phyloP scores from a whole-genome alignment of 225 moss, liverwort and hornwort species.

The Straminergon stramineum region DNA sequence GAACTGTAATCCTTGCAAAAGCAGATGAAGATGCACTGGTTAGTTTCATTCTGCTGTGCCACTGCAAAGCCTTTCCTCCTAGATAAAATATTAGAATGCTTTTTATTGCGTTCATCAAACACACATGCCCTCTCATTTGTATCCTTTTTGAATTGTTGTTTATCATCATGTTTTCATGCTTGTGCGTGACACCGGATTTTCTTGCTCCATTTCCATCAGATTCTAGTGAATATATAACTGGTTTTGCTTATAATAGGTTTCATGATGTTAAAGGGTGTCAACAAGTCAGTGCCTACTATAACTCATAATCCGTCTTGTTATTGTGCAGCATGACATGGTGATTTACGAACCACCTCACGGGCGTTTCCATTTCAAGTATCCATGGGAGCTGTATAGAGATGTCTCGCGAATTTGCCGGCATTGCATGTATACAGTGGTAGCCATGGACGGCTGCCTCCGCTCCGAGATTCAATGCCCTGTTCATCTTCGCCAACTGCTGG shows the following conservation, averaged over 20 bases:
- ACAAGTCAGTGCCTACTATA: background rate
- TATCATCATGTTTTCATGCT: background rate
- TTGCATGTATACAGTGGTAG: conserved; percentile 45
- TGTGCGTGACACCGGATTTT: background rate
- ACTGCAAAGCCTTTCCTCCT: background rate
- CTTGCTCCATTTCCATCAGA: background rate
- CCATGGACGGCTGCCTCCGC: conserved; percentile 49
- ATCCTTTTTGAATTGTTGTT: background rate
- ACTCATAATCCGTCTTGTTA: conserved; percentile 15
- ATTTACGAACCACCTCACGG: conserved; percentile 48
- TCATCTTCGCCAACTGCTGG: conserved; percentile 35
- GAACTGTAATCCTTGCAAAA: conserved; percentile 38
- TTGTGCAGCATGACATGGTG: conserved; percentile 48
- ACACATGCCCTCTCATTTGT: background rate
- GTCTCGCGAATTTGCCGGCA: conserved; percentile 38
- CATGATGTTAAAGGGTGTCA: background rate
- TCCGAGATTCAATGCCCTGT: conserved; percentile 48
- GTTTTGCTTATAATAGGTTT: background rate
- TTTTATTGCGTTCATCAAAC: background rate
- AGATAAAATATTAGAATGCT: background rate
- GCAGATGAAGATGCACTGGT: conserved; percentile 34
- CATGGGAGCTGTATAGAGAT: conserved; percentile 48
- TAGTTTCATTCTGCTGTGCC: conserved; percentile 10
- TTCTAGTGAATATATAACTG: background rate
- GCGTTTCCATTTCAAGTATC: conserved; percentile 32